These are phyloP conservation scores for Penicillium waksmanii DNA, from an alignment of 495 filamentous ascomycete genomes.

Conservation along the genomic window DNA sequence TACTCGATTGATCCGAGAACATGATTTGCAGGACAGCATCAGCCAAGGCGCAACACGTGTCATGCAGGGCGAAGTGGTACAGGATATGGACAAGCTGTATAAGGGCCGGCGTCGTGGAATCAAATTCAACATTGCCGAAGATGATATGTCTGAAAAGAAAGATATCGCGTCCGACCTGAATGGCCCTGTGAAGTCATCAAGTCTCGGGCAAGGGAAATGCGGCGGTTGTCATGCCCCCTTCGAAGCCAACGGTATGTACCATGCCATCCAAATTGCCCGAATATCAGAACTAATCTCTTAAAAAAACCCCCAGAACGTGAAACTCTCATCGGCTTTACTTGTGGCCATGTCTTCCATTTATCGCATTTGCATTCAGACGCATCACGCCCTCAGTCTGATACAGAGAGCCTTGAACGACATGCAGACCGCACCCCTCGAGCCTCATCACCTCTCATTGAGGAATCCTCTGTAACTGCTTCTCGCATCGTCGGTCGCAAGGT, in stretches of 20 bases:
- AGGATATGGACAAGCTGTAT: slow-evolving; percentile 76
- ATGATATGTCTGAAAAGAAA: slow-evolving; percentile 22
- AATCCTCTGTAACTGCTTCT: slow-evolving; percentile 37
- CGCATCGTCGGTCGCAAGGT: slow-evolving; percentile 82
- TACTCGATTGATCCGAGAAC: slow-evolving; percentile 84
- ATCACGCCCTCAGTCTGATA: slow-evolving; percentile 31
- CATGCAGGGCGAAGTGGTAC: slow-evolving; percentile 81
- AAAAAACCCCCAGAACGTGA: slow-evolving; percentile 57
- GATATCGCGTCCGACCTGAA: slow-evolving; percentile 14
- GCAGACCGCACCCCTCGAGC: slow-evolving; percentile 38
- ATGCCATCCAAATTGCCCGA: not conserved
- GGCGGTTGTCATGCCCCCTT: slow-evolving; percentile 67
- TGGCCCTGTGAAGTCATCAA: slow-evolving; percentile 29
- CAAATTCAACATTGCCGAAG: slow-evolving; percentile 75
- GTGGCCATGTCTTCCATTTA: slow-evolving; percentile 89
- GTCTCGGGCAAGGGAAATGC: slow-evolving; percentile 44
- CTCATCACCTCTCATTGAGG: slow-evolving; percentile 29
- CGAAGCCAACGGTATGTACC: slow-evolving; percentile 50
- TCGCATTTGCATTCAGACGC: slow-evolving; percentile 65
- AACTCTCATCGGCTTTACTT: slow-evolving; percentile 87
- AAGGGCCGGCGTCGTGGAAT: slow-evolving; percentile 80
- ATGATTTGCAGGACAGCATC: slow-evolving; percentile 90
- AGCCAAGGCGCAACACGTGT: slow-evolving; percentile 87
- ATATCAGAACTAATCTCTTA: slow-evolving; percentile 3
- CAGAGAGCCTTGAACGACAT: slow-evolving; percentile 15